phyloP scores from a whole-genome alignment of 176 grass and related monocot genomes.

The Avena eriantha region DNA sequence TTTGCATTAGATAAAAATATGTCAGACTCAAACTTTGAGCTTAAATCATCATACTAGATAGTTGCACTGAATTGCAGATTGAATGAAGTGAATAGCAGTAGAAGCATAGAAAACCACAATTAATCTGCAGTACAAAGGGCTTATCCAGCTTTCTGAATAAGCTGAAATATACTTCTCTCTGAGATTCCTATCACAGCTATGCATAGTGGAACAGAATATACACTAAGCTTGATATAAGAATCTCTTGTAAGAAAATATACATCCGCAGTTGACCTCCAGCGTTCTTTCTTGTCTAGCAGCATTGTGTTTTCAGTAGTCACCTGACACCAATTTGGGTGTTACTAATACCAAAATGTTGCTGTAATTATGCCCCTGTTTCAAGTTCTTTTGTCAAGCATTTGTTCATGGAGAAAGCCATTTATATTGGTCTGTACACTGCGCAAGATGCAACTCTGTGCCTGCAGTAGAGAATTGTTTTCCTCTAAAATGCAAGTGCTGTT shows the following conservation, averaged over 20 bases:
- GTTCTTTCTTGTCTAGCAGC: slow-evolving; percentile 28
- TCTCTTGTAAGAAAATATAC: slow-evolving; percentile 18
- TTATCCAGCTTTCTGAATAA: slow-evolving; percentile 21
- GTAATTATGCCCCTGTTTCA: slow-evolving; percentile 22
- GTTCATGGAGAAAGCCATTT: slow-evolving; percentile 9
- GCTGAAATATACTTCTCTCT: slow-evolving; percentile 25
- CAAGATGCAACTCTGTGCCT: not conserved
- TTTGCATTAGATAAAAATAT: slow-evolving; percentile 33
- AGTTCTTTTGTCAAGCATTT: slow-evolving; percentile 18
- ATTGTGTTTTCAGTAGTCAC: slow-evolving; percentile 20
- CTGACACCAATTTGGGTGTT: slow-evolving; percentile 5
- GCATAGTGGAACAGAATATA: slow-evolving; percentile 31
- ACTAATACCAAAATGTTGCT: slow-evolving; percentile 25
- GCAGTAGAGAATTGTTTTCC: not conserved
- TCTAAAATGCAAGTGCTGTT: slow-evolving; percentile 34
- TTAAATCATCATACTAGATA: slow-evolving; percentile 21
- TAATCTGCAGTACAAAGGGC: not conserved
- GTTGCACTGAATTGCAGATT: slow-evolving; percentile 9
- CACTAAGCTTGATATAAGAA: slow-evolving; percentile 36
- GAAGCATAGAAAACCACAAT: not conserved
- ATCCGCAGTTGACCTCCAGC: slow-evolving; percentile 24
- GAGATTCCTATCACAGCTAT: slow-evolving; percentile 1
- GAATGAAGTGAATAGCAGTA: not conserved
- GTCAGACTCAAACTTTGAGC: not conserved
- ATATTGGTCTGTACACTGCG: not conserved